These are phyloP conservation scores for Truncatella angustata DNA, from an alignment of 2,329 filamentous ascomycete genomes.

Conservation along the genomic window DNA sequence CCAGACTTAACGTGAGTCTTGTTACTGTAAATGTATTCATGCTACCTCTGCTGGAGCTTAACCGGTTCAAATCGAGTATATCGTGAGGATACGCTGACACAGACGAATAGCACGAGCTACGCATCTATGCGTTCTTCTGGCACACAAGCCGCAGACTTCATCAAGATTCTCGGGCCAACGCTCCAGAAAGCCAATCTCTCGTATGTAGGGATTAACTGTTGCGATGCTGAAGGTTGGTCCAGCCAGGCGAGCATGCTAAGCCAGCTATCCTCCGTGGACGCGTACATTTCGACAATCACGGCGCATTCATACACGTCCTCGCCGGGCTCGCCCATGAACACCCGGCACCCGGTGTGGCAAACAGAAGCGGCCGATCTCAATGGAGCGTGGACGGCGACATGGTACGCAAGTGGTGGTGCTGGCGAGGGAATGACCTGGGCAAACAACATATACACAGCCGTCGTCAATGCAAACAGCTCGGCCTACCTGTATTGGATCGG, in stretches of 20 bases:
- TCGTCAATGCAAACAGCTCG: constrained; percentile 46
- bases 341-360: constrained; percentile 42
- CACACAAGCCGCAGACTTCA: constrained; percentile 34
- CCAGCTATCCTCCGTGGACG: neutral
- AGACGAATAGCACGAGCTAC: constrained; percentile 6
- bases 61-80: too few species aligned
- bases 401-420: constrained; percentile 43
- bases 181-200: constrained; percentile 33
- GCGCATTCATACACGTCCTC: neutral
- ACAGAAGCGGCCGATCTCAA: constrained; percentile 44
- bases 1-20: constrained; percentile 19
- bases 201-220: constrained; percentile 16
- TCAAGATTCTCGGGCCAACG: constrained; percentile 39
- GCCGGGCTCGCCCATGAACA: neutral
- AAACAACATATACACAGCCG: constrained; percentile 47
- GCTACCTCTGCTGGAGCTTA: too few species aligned
- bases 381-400: constrained; percentile 40
- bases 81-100: too few species aligned
- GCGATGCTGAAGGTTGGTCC: constrained; percentile 16
- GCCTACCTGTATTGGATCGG: constrained; percentile 52
- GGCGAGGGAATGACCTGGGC: constrained; percentile 57
- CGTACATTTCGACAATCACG: constrained; percentile 1
- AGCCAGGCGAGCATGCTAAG: neutral
- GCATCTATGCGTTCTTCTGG: constrained; percentile 3
- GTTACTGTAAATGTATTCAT: too few species aligned